Percentiles rank a stretch among this genome's conserved stretches.
Evolutionary conservation across 2,329 filamentous ascomycete species (phyloP).

Genomic region (Hypoxylon sp.): DNA sequence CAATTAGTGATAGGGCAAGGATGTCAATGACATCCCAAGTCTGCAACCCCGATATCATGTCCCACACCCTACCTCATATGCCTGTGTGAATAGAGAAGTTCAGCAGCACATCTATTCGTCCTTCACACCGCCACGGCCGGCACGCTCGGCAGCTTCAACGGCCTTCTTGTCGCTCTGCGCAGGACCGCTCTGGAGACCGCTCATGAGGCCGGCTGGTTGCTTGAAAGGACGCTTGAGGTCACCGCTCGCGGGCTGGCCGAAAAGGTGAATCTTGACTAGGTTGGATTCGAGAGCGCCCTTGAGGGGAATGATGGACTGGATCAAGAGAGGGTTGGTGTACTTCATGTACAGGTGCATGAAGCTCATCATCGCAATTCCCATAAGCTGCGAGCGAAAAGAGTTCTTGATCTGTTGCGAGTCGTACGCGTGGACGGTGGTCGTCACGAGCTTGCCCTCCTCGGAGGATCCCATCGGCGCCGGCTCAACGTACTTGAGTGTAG

Average conservation of each 20-base stretch:
- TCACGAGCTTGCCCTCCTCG: constrained; percentile 96
- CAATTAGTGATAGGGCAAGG: neutral
- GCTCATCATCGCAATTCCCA: constrained; percentile 97
- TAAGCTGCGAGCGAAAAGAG: constrained; percentile 89
- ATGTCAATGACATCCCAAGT: constrained; percentile 5
- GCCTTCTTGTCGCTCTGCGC: constrained; percentile 94
- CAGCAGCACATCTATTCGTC: constrained; percentile 67
- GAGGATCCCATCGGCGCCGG: constrained; percentile 91
- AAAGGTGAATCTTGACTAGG: constrained; percentile 94
- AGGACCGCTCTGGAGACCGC: constrained; percentile 76
- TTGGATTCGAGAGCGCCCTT: constrained; percentile 97
- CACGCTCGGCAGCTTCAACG: constrained; percentile 82
- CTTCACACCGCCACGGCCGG: constrained; percentile 77
- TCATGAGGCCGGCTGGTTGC: constrained; percentile 84
- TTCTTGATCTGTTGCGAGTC: constrained; percentile 86
- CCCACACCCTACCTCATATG: neutral
- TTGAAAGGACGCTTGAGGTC: constrained; percentile 98
- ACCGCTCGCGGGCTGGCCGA: constrained; percentile 85
- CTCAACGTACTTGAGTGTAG: constrained; percentile 98
- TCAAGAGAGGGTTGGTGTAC: constrained; percentile 98
- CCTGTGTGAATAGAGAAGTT: constrained; percentile 11
- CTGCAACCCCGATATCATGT: constrained; percentile 10
- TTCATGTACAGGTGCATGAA: constrained; percentile 99
- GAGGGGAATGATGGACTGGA: constrained; percentile 98
- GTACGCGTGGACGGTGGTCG: constrained; percentile 96